Evolutionary conservation across 306 rosid genomes (phyloP).

Genomic region (Cucumis hystrix): DNA sequence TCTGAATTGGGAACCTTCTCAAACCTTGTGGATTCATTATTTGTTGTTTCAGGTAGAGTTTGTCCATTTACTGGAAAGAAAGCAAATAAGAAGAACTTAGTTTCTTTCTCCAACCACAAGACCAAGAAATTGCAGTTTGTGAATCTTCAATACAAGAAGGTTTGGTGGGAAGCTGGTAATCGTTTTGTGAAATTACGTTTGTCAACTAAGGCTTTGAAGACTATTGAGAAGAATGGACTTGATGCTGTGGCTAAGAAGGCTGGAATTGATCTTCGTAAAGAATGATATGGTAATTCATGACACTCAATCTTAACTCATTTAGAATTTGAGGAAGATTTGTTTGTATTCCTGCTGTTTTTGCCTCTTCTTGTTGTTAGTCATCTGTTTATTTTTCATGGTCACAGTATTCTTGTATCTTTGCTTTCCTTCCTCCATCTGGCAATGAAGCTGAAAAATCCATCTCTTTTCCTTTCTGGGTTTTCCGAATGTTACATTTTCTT

Average conservation of each 20-base stretch:
- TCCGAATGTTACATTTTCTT: not conserved
- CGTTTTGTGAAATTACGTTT: constrained; percentile 76
- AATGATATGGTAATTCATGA: constrained; percentile 18
- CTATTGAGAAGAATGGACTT: constrained; percentile 88
- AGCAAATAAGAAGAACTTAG: constrained; percentile 72
- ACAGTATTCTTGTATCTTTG: not conserved
- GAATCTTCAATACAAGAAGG: constrained; percentile 81
- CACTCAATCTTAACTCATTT: not conserved
- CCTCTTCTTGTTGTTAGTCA: not conserved
- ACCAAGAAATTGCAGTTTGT: constrained; percentile 86
- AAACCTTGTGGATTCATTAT: not conserved
- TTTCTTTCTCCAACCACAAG: constrained; percentile 82
- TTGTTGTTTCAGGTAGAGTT: constrained; percentile 41
- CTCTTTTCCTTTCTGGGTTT: not conserved
- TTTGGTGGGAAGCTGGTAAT: constrained; percentile 99
- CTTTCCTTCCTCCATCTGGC: not conserved
- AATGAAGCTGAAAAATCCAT: not conserved
- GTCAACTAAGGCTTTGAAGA: constrained; percentile 88
- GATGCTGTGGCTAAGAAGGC: constrained; percentile 98
- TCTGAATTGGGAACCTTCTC: not conserved
- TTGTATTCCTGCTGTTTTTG: not conserved
- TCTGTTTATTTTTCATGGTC: not conserved
- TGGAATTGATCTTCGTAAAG: constrained; percentile 73
- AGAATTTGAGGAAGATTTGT: not conserved
- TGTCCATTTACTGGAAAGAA: constrained; percentile 92